A percentile compares a stretch with the other conserved stretches of the same genome.
Evolutionary conservation across 1,139 yeast genomes (phyloP).

Genomic region (Yamadazyma aaseri): DNA sequence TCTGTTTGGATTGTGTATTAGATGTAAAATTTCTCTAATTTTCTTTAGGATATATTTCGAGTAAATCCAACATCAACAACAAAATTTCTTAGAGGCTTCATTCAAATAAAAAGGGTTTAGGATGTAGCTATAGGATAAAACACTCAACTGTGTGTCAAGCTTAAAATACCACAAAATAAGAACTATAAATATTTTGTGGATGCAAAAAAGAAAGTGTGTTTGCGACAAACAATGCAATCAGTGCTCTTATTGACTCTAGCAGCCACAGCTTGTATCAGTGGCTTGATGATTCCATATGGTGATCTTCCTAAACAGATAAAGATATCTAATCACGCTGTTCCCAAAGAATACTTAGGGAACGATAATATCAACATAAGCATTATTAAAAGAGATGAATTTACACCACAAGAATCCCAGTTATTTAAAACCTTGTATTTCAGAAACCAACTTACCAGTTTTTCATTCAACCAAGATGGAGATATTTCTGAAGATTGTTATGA

Average conservation of each 20-base stretch:
- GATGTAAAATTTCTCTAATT: too few relatives aligned
- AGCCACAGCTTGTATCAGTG: slow-evolving; percentile 1
- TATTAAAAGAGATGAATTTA: slow-evolving; percentile 9
- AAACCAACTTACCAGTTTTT: slow-evolving; percentile 8
- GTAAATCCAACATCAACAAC: too few relatives aligned
- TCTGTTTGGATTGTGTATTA: too few relatives aligned
- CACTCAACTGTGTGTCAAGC: too few relatives aligned
- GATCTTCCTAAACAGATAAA: too few relatives aligned
- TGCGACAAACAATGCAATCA: not conserved
- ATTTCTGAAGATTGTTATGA: slow-evolving; percentile 11
- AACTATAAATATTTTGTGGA: too few relatives aligned
- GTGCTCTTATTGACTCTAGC: slow-evolving; percentile 1
- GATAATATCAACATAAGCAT: slow-evolving; percentile 9
- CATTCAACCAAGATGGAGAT: slow-evolving; percentile 10
- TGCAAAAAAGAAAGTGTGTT: not conserved
- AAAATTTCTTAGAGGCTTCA: too few relatives aligned
- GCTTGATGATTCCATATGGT: not conserved
- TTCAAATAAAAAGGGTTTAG: too few relatives aligned
- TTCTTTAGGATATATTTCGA: too few relatives aligned
- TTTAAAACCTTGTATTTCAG: slow-evolving; percentile 12
- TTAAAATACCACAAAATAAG: too few relatives aligned
- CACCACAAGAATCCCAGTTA: slow-evolving; percentile 10
- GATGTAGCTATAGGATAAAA: too few relatives aligned
- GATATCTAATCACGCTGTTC: not conserved
- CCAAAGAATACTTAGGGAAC: slow-evolving; percentile 4